Evolutionary conservation across 2,329 filamentous ascomycete genomes (phyloP).

Genomic region (Beauveria rudraprayagi): DNA sequence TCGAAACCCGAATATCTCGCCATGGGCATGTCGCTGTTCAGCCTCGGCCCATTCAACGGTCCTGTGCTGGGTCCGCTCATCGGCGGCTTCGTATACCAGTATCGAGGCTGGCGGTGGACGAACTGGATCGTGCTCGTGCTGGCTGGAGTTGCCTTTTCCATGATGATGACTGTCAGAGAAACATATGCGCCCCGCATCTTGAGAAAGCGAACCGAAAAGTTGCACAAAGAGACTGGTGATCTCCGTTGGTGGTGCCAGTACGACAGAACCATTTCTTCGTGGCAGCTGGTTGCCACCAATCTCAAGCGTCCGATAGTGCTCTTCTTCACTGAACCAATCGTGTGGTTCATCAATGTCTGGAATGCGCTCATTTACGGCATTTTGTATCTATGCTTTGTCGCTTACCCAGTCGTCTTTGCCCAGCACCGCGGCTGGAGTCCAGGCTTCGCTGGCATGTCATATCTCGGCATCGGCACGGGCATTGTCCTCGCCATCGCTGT

Average conservation of each 20-base stretch:
- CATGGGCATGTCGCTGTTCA: slow-evolving; percentile 71
- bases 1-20: slow-evolving; percentile 65
- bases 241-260: slow-evolving; percentile 72
- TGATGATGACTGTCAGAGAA: slow-evolving; percentile 58
- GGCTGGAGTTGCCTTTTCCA: slow-evolving; percentile 50
- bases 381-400: slow-evolving; percentile 83
- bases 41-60: slow-evolving; percentile 70
- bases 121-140: slow-evolving; percentile 75
- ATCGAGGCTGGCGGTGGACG: slow-evolving; percentile 81
- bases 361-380: slow-evolving; percentile 65
- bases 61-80: slow-evolving; percentile 38
- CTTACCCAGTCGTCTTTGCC: slow-evolving; percentile 78
- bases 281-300: slow-evolving; percentile 63
- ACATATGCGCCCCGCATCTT: slow-evolving; percentile 69
- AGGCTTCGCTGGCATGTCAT: slow-evolving; percentile 67
- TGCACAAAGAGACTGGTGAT: slow-evolving; percentile 62
- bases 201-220: slow-evolving; percentile 53
- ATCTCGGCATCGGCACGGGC: slow-evolving; percentile 60
- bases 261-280: slow-evolving; percentile 60
- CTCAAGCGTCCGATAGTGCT: slow-evolving; percentile 71
- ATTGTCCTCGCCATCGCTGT: slow-evolving; percentile 51
- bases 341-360: slow-evolving; percentile 62
- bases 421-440: slow-evolving; percentile 68
- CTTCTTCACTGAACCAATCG: slow-evolving; percentile 72
- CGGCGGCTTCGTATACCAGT: slow-evolving; percentile 62